Evolutionary conservation across 352 stramenopile species (phyloP).

Genomic region (Phytophthora palmivora): DNA sequence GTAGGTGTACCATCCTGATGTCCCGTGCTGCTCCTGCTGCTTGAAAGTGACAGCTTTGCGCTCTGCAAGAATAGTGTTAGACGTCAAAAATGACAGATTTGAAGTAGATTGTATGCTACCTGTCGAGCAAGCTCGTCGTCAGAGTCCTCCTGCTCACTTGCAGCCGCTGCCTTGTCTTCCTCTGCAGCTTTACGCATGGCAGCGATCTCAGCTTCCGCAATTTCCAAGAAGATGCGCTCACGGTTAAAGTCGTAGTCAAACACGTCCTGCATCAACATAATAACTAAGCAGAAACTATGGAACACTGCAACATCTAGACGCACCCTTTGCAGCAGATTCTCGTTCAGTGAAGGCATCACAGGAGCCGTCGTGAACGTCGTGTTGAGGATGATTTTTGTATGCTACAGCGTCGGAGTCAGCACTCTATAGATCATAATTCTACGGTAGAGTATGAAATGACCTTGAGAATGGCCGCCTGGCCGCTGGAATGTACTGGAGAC

Average conservation of each 20-base stretch:
- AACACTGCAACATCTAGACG: neutral
- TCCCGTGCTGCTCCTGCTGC: conserved; percentile 33
- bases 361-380: conserved; percentile 50
- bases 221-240: conserved; percentile 74
- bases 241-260: conserved; percentile 82
- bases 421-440: neutral
- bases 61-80: conserved; percentile 23
- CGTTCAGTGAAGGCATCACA: conserved; percentile 50
- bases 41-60: conserved; percentile 51
- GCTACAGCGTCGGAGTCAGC: conserved; percentile 28
- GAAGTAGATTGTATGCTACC: conserved; percentile 25
- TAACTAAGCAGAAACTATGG: neutral
- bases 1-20: conserved; percentile 28
- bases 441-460: conserved; percentile 3
- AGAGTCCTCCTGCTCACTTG: conserved; percentile 37
- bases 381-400: conserved; percentile 67
- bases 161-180: conserved; percentile 21
- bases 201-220: conserved; percentile 63
- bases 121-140: conserved; percentile 54
- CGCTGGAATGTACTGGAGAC: conserved; percentile 39
- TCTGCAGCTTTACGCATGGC: conserved; percentile 52
- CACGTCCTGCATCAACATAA: conserved; percentile 46
- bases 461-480: conserved; percentile 43
- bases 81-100: conserved; percentile 1
- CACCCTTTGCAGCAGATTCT: conserved; percentile 70